Conservation (phyloP, 768 basidiomycete species). For the Peribolospora kevripleyi region DNA sequence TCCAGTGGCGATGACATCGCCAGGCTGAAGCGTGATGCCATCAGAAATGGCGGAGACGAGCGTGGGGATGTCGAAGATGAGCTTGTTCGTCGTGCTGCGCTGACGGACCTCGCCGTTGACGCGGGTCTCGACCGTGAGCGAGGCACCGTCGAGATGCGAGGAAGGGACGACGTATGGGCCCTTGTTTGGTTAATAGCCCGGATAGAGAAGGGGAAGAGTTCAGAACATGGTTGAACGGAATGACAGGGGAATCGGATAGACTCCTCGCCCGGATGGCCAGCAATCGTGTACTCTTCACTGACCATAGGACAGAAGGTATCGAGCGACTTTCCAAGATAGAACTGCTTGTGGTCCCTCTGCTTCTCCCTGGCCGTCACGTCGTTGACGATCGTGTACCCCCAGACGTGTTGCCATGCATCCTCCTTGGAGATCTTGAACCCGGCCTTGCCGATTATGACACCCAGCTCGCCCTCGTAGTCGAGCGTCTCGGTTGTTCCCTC, state of each 20-base stretch:
- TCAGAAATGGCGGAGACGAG: constrained; percentile 13
- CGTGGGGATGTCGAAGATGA: constrained; percentile 17
- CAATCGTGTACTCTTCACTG: not conserved
- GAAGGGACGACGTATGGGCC: constrained; percentile 11
- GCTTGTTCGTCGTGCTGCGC: constrained; percentile 11
- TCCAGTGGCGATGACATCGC: constrained; percentile 16
- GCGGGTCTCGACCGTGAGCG: constrained; percentile 11
- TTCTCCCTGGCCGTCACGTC: constrained; percentile 15
- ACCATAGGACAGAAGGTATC: constrained; percentile 17
- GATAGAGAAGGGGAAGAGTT: not conserved
- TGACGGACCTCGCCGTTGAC: constrained; percentile 15
- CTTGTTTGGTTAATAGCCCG: not conserved
- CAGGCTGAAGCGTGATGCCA: constrained; percentile 14
- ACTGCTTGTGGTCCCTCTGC: constrained; percentile 18
- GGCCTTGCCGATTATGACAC: constrained; percentile 15
- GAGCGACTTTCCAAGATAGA: constrained; percentile 13
- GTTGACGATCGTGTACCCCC: constrained; percentile 11
- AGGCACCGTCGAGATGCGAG: constrained; percentile 10
- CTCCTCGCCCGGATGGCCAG: not conserved
- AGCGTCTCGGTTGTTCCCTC: constrained; percentile 12
- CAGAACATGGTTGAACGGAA: too few species aligned
- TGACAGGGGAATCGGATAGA: not conserved
- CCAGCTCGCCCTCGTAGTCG: constrained; percentile 19
- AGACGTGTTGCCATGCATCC: constrained; percentile 17
- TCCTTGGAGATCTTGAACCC: constrained; percentile 14